These are phyloP conservation scores for Yamadazyma oceani DNA, from an alignment of 1,139 yeast species.

Conservation along the genomic window DNA sequence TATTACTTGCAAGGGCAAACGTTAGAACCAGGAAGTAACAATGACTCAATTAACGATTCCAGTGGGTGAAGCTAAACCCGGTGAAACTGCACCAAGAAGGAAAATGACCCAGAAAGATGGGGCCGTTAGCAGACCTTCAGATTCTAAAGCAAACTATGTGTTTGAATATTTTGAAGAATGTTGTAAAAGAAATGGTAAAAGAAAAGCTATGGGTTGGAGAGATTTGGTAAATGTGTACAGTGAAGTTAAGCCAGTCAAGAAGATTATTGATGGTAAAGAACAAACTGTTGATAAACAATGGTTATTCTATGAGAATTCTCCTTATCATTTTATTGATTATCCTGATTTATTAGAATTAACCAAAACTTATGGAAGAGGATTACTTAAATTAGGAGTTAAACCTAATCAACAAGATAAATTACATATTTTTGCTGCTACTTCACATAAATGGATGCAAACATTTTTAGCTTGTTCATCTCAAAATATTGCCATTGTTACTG, in stretches of 20 bases:
- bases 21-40: neutral
- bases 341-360: constrained; percentile 53
- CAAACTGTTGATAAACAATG: constrained; percentile 77
- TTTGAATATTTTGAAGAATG: constrained; percentile 71
- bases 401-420: constrained; percentile 63
- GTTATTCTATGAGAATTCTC: constrained; percentile 78
- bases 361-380: constrained; percentile 69
- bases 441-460: constrained; percentile 88
- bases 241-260: constrained; percentile 74
- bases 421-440: constrained; percentile 84
- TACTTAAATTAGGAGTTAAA: constrained; percentile 68
- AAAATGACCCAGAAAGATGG: constrained; percentile 60
- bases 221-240: constrained; percentile 67
- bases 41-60: constrained; percentile 50
- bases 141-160: constrained; percentile 62
- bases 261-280: constrained; percentile 75
- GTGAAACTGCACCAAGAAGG: constrained; percentile 93
- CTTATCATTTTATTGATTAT: constrained; percentile 67
- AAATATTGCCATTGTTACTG: constrained; percentile 86
- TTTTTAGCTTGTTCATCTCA: constrained; percentile 78
- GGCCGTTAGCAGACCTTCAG: constrained; percentile 55
- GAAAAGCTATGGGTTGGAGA: constrained; percentile 79
- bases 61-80: constrained; percentile 78
- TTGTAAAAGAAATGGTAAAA: constrained; percentile 52
- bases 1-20: no score